Evolutionary conservation across 768 basidiomycete species (phyloP), one percentile per base, ranked within the genome.

Genomic region (Rhodotorula paludigena): DNA sequence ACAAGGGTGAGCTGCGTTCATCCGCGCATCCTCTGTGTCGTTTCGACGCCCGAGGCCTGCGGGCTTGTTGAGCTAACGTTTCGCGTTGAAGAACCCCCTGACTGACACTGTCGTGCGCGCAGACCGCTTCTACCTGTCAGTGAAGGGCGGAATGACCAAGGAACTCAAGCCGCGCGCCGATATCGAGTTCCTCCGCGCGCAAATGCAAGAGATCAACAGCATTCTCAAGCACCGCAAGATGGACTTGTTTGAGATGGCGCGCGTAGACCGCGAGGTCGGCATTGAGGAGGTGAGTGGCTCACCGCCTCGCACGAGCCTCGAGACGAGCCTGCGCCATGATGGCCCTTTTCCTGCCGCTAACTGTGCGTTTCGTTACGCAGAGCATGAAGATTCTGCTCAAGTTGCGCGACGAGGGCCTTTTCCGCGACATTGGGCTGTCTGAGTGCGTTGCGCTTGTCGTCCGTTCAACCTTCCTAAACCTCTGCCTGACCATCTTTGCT

Each of bases 401-500:
- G 14, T 77, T 87, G 39, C 77, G 81, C 66, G 78, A 82, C 39
- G 85, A 87, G 71, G 85, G 85, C 21, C 80, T 83, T 64, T 84
- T 88, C 77, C 79, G 82, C 70, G 81, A 86, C 74, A 85, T 87
- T 65, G 84, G 84, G 6, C 73, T 87, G 67, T 84, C 83, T 4
- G 86, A 87, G 74, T 55, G 38, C 25, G 54, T 41, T 14, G 71
- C 79, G 28, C 30, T 10, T 5, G 5, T n/a, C 30, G 12, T 21
- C 33, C 20, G 4, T 7, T 52, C 4, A 12, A 12, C 7, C 3
- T 15, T 2, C 23, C 28, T 30, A 11, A 15, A 20, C 11, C 32
- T 1, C 30, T 49, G 28, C 30, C 48, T 3, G 5, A 77, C 21
- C 82, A 82, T 6, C 23, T 23, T 33, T 8, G n/a, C n/a, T n/a